Conservation (phyloP, 2,329 filamentous ascomycete genomes). For the Thielaviopsis ethacetica region DNA sequence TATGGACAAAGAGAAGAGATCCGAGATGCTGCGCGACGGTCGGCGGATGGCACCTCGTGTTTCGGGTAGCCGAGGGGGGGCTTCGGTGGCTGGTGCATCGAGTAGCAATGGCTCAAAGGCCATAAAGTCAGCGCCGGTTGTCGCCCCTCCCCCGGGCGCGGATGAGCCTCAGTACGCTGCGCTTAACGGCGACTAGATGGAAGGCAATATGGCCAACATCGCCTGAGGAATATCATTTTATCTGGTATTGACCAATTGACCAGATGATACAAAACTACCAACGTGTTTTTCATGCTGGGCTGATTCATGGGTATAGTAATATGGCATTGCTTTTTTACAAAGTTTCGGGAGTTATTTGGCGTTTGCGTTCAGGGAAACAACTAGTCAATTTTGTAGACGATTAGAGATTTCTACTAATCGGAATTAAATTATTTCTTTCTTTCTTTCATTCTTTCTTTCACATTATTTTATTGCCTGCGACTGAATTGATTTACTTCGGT, state of each 20-base stretch:
- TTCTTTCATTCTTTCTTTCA: neutral
- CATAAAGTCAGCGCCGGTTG: constrained; percentile 18
- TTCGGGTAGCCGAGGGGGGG: neutral
- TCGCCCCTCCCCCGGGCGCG: constrained; percentile 66
- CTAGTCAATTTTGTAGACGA: neutral
- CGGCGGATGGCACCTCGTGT: constrained; percentile 13
- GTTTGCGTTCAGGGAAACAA: neutral
- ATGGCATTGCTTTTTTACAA: neutral
- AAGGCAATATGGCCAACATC: neutral
- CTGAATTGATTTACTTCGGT: neutral
- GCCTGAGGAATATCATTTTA: neutral
- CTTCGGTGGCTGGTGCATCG: neutral
- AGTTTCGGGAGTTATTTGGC: neutral
- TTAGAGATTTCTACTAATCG: neutral
- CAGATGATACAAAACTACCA: neutral
- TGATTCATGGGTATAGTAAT: neutral
- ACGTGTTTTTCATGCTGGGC: neutral
- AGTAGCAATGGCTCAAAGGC: neutral
- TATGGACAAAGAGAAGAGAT: constrained; percentile 73
- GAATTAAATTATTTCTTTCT: neutral
- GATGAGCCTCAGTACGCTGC: constrained; percentile 71
- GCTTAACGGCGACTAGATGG: constrained; percentile 58
- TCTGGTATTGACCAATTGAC: neutral
- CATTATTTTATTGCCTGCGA: neutral
- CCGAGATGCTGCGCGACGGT: constrained; percentile 65